Conservation (phyloP, 257 asterid species). For the Nicotiana benthamiana region DNA sequence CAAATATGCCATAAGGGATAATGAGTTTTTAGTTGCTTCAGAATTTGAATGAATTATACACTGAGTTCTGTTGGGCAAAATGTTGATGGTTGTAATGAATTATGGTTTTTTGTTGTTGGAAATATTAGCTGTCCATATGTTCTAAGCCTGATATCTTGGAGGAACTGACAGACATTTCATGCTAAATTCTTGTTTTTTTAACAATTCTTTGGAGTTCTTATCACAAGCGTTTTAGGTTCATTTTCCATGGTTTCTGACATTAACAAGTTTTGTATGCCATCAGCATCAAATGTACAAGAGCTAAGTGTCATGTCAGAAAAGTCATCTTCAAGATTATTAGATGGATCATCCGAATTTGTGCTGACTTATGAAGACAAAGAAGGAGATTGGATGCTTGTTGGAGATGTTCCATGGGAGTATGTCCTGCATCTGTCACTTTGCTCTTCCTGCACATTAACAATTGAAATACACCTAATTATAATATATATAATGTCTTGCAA, state of each 20-base stretch:
- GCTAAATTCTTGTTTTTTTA: background rate
- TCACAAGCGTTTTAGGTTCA: background rate
- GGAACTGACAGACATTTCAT: background rate
- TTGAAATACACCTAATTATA: background rate
- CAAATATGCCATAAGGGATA: background rate
- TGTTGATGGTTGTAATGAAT: background rate
- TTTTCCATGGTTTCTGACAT: background rate
- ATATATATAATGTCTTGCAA: background rate
- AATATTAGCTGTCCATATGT: background rate
- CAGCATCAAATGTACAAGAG: slow-evolving; percentile 46
- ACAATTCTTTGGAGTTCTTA: slow-evolving; percentile 6
- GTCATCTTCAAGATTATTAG: slow-evolving; percentile 39
- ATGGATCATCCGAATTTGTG: slow-evolving; percentile 61
- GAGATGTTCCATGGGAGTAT: slow-evolving; percentile 94
- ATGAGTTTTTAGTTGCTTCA: background rate
- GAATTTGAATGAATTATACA: background rate
- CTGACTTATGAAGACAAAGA: slow-evolving; percentile 90
- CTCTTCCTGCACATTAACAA: background rate
- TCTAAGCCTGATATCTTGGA: background rate
- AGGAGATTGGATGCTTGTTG: slow-evolving; percentile 94
- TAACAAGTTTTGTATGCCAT: background rate
- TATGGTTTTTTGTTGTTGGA: background rate
- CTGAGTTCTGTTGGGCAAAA: background rate
- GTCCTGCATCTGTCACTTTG: slow-evolving; percentile 12
- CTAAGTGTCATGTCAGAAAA: slow-evolving; percentile 25